Conservation (phyloP, 352 stramenopile genomes). For the Globisporangium irregulare region DNA sequence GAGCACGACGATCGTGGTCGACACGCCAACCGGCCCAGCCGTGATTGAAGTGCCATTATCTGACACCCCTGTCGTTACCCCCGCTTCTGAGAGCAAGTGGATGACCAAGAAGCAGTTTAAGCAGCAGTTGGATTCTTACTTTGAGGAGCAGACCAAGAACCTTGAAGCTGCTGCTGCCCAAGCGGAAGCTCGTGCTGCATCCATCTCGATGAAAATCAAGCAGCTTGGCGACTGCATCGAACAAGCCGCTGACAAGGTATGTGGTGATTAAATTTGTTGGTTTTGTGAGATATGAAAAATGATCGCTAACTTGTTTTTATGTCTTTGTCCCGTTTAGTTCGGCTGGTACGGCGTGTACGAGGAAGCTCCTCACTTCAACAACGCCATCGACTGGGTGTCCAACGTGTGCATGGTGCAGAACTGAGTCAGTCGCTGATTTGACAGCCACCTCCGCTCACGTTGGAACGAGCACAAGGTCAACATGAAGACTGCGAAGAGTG, state of each 20-base stretch:
- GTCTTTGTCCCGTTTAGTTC: slow-evolving; percentile 25
- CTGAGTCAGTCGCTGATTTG: slow-evolving; percentile 1
- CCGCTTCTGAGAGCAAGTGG: not conserved
- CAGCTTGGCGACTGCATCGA: slow-evolving; percentile 42
- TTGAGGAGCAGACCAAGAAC: slow-evolving; percentile 26
- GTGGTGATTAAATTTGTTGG: not conserved
- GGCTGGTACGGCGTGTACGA: slow-evolving; percentile 58
- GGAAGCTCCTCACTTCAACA: slow-evolving; percentile 37
- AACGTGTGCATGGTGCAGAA: slow-evolving; percentile 33
- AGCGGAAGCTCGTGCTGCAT: slow-evolving; percentile 23
- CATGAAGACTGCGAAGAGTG: slow-evolving; percentile 1
- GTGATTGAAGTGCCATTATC: slow-evolving; percentile 3
- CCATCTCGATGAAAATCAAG: slow-evolving; percentile 22
- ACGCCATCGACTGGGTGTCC: slow-evolving; percentile 45
- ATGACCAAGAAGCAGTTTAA: slow-evolving; percentile 28
- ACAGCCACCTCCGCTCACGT: not conserved
- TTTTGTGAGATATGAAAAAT: not conserved
- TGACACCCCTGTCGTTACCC: not conserved
- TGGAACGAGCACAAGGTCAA: not conserved
- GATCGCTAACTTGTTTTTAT: not conserved
- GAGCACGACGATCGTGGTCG: slow-evolving; percentile 8
- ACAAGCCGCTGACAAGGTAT: slow-evolving; percentile 45
- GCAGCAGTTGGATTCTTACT: slow-evolving; percentile 30
- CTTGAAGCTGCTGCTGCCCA: slow-evolving; percentile 22
- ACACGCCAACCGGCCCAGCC: slow-evolving; percentile 5